Evolutionary conservation across 176 grass and related monocot species (phyloP).

Genomic region (Poa pratensis): DNA sequence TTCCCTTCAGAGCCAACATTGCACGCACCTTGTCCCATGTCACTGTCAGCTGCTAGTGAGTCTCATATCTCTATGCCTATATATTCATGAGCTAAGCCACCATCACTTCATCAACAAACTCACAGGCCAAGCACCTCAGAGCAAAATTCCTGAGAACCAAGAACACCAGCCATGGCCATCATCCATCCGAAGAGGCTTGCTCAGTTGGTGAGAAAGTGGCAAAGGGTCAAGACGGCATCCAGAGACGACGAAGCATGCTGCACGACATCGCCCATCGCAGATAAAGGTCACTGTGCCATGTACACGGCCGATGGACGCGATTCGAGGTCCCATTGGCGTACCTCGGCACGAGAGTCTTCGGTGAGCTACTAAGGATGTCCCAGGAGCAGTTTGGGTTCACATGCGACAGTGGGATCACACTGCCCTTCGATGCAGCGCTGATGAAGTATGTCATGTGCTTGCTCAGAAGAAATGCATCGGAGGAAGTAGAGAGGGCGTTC

Average conservation of each 20-base stretch:
- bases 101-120: conserved; percentile 18
- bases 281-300: conserved; percentile 55
- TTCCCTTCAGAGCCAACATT: conserved; percentile 24
- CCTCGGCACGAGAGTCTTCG: conserved; percentile 45
- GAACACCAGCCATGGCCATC: conserved; percentile 47
- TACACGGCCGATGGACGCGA: conserved; percentile 49
- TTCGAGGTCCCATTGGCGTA: conserved; percentile 61
- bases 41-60: conserved; percentile 38
- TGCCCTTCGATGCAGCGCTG: conserved; percentile 52
- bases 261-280: conserved; percentile 17
- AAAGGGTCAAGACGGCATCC: conserved; percentile 16
- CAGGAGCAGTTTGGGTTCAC: conserved; percentile 58
- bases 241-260: conserved; percentile 24
- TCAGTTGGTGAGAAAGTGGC: conserved; percentile 41
- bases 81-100: conserved; percentile 37
- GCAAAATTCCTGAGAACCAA: conserved; percentile 26
- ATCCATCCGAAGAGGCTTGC: conserved; percentile 40
- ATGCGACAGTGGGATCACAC: conserved; percentile 48
- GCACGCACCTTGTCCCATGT: conserved; percentile 39
- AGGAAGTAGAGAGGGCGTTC: conserved; percentile 58
- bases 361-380: conserved; percentile 47
- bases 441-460: conserved; percentile 61
- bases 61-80: conserved; percentile 1
- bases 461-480: conserved; percentile 48
- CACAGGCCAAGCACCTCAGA: conserved; percentile 35